A percentile compares a stretch with the other conserved stretches of the same genome.
Evolutionary conservation across 805 yeast species (phyloP).

Genomic region (Saturnispora sekii): DNA sequence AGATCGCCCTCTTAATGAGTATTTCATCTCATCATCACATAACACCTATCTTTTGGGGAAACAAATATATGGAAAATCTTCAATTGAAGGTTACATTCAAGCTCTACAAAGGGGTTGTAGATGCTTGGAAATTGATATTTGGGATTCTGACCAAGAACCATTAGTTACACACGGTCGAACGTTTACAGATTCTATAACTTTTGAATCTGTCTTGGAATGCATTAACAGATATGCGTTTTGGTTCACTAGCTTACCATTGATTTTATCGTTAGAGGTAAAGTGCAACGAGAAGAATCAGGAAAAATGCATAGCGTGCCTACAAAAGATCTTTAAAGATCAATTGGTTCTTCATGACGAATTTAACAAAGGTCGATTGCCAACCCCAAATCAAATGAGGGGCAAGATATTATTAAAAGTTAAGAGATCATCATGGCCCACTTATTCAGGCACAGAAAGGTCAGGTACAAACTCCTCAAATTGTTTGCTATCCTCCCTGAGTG

Average conservation of each 20-base stretch:
- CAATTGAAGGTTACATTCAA: slow-evolving; percentile 81
- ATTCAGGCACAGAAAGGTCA: not conserved
- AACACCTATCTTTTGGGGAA: slow-evolving; percentile 86
- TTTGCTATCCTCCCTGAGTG: not conserved
- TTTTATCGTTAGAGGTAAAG: slow-evolving; percentile 76
- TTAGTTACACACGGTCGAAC: slow-evolving; percentile 86
- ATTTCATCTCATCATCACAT: slow-evolving; percentile 87
- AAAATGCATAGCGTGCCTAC: slow-evolving; percentile 43
- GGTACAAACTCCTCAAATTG: not conserved
- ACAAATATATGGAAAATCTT: slow-evolving; percentile 79
- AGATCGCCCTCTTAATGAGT: slow-evolving; percentile 67
- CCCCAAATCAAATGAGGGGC: slow-evolving; percentile 65
- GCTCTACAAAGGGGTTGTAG: slow-evolving; percentile 89
- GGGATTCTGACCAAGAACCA: slow-evolving; percentile 76
- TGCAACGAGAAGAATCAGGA: slow-evolving; percentile 63
- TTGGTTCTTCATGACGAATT: slow-evolving; percentile 30
- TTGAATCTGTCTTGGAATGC: slow-evolving; percentile 59
- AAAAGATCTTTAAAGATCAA: slow-evolving; percentile 48
- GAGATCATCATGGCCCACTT: slow-evolving; percentile 26
- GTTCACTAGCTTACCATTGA: slow-evolving; percentile 77
- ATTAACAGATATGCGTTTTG: slow-evolving; percentile 82
- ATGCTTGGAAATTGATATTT: slow-evolving; percentile 88
- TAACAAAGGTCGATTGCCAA: slow-evolving; percentile 38
- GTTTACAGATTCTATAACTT: slow-evolving; percentile 63
- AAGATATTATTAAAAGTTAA: slow-evolving; percentile 74